Percentiles rank a stretch among this genome's conserved stretches.
Conservation (phyloP, 176 grass and related monocot species). For the Lolium perenne region DNA sequence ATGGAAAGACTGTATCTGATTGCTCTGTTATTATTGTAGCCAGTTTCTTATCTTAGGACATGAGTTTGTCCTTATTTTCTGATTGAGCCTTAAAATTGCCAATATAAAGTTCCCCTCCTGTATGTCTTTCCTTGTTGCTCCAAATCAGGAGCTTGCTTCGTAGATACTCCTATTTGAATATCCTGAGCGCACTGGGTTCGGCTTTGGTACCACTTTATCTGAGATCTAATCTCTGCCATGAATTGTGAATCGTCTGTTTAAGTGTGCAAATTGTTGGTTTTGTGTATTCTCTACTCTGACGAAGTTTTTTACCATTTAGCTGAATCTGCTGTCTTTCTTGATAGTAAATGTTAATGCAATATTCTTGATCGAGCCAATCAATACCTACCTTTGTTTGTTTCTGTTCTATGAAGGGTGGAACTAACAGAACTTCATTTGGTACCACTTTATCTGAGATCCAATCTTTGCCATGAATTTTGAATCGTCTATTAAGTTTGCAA, state of each 20-base stretch:
- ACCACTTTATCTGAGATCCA: constrained; percentile 17
- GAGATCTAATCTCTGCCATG: constrained; percentile 25
- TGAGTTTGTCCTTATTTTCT: neutral
- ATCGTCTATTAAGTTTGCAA: neutral
- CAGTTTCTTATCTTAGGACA: constrained; percentile 16
- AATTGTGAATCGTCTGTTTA: neutral
- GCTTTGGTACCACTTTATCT: neutral
- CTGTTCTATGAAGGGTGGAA: neutral
- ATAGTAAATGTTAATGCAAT: neutral
- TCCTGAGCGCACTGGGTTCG: neutral
- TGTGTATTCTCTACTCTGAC: neutral
- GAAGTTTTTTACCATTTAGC: neutral
- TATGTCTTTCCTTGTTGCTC: neutral
- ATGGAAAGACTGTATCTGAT: neutral
- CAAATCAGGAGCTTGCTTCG: constrained; percentile 33
- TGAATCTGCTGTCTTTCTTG: neutral
- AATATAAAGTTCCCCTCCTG: neutral
- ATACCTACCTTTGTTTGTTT: neutral
- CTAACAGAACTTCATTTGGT: constrained; percentile 33
- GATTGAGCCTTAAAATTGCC: neutral
- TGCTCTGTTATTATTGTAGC: neutral
- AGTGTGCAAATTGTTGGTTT: neutral
- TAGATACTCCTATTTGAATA: constrained; percentile 3
- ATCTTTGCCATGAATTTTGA: constrained; percentile 2
- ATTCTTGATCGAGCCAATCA: neutral